Percentiles rank a stretch among this genome's conserved stretches.
phyloP scores from a whole-genome alignment of 805 yeast genomes.

The Candida maris region DNA sequence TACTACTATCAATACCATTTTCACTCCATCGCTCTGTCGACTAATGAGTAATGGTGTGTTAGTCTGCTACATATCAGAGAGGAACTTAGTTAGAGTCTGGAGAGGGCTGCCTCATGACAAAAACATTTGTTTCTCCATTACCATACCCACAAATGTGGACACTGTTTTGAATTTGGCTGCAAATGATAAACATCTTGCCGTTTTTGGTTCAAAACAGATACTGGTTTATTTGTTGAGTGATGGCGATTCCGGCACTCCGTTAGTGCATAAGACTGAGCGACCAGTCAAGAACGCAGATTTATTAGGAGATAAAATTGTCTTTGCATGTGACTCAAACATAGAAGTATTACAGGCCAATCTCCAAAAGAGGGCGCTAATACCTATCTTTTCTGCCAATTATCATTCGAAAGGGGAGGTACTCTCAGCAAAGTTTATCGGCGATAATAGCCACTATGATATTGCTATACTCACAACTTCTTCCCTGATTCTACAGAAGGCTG shows the following conservation, averaged over 20 bases:
- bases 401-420: slow-evolving; percentile 15
- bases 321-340: slow-evolving; percentile 16
- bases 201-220: slow-evolving; percentile 14
- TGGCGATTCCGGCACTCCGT: background rate
- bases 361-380: slow-evolving; percentile 10
- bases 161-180: slow-evolving; percentile 15
- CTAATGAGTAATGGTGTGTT: slow-evolving; percentile 8
- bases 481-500: slow-evolving; percentile 19
- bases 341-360: slow-evolving; percentile 16
- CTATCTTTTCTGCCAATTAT: slow-evolving; percentile 15
- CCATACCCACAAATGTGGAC: slow-evolving; percentile 9
- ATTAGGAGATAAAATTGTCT: slow-evolving; percentile 15
- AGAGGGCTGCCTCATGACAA: slow-evolving; percentile 8
- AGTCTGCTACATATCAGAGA: slow-evolving; percentile 18
- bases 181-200: slow-evolving; percentile 12
- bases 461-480: slow-evolving; percentile 23
- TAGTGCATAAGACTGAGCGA: slow-evolving; percentile 5
- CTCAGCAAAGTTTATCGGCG: slow-evolving; percentile 17
- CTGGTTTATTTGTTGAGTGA: slow-evolving; percentile 7
- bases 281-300: slow-evolving; percentile 16
- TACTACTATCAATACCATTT: slow-evolving; percentile 12
- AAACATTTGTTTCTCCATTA: slow-evolving; percentile 10
- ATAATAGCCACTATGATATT: slow-evolving; percentile 15
- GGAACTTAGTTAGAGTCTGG: slow-evolving; percentile 21
- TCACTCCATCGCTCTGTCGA: slow-evolving; percentile 17